These are phyloP conservation scores for Metschnikowia reukaufii DNA, from an alignment of 805 yeast species.

Conservation along the genomic window DNA sequence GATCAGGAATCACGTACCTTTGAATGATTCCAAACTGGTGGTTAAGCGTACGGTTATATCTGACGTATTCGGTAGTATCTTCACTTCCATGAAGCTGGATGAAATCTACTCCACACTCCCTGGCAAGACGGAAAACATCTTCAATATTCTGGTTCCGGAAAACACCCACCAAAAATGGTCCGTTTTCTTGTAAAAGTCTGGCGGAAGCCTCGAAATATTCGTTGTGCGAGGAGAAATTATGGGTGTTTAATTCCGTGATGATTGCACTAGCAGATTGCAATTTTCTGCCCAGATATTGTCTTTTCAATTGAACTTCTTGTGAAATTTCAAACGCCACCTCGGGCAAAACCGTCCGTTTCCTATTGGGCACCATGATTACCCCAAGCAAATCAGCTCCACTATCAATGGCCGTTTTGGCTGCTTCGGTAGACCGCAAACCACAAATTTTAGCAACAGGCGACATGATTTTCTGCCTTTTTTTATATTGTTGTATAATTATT, in stretches of 20 bases:
- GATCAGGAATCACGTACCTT: slow-evolving; percentile 62
- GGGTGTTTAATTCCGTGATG: slow-evolving; percentile 14
- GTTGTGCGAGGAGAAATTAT: slow-evolving; percentile 14
- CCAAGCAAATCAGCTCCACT: slow-evolving; percentile 80
- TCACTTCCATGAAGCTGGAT: slow-evolving; percentile 84
- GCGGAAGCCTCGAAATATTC: slow-evolving; percentile 34
- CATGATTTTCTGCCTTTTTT: slow-evolving; percentile 14
- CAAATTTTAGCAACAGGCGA: slow-evolving; percentile 72
- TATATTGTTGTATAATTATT: no score
- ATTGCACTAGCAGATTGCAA: slow-evolving; percentile 24
- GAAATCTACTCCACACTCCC: slow-evolving; percentile 59
- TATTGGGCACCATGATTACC: slow-evolving; percentile 79
- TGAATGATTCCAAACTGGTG: slow-evolving; percentile 63
- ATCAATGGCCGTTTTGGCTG: slow-evolving; percentile 69
- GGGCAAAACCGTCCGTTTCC: slow-evolving; percentile 63
- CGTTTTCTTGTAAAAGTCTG: slow-evolving; percentile 35
- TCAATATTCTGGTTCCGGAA: slow-evolving; percentile 77
- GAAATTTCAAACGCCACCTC: slow-evolving; percentile 32
- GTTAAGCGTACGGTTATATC: slow-evolving; percentile 33
- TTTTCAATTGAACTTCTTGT: slow-evolving; percentile 25
- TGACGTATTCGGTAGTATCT: slow-evolving; percentile 51
- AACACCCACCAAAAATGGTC: slow-evolving; percentile 85
- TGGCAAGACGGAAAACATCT: slow-evolving; percentile 50
- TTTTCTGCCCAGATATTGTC: slow-evolving; percentile 19
- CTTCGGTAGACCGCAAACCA: slow-evolving; percentile 68